Conservation (phyloP, 441 rosid genomes). For the Hypseocharis bilobata region DNA sequence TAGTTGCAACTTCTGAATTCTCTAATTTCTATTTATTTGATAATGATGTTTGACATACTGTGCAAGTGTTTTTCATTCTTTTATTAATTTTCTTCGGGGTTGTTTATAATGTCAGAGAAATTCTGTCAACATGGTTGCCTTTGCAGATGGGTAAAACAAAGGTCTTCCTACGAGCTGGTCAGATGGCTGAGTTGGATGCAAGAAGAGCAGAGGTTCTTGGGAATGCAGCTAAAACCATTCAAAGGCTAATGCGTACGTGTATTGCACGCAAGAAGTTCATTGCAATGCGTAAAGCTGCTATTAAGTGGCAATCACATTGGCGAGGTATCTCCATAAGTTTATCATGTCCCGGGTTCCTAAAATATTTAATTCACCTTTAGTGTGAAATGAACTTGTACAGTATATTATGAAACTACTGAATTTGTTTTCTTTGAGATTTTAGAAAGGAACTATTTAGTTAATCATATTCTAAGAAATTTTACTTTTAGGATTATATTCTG, state of each 20-base stretch:
- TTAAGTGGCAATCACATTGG: slow-evolving; percentile 66
- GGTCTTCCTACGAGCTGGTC: slow-evolving; percentile 97
- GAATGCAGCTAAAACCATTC: slow-evolving; percentile 91
- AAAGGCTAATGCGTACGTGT: slow-evolving; percentile 74
- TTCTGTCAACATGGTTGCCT: slow-evolving; percentile 20
- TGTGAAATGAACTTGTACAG: background rate
- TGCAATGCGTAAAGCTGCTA: slow-evolving; percentile 69
- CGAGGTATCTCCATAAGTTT: slow-evolving; percentile 48
- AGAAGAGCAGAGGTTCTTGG: slow-evolving; percentile 99
- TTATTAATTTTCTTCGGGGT: background rate
- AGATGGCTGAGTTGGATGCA: slow-evolving; percentile 99
- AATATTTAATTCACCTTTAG: background rate
- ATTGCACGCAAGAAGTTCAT: slow-evolving; percentile 84
- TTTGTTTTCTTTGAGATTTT: background rate
- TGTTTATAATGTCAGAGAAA: background rate
- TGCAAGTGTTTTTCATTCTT: background rate
- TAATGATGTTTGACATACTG: background rate
- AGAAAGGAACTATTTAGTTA: background rate
- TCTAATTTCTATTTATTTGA: background rate
- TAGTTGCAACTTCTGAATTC: background rate
- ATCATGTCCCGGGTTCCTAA: background rate
- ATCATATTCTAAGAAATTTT: slow-evolving; percentile 7
- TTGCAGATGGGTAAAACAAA: slow-evolving; percentile 86
- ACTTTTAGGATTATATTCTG: slow-evolving; percentile 17
- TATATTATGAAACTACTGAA: background rate